Percentiles rank a stretch among this genome's conserved stretches.
Conservation (phyloP, 2,329 filamentous ascomycete genomes). For the Nothophoma quercina region DNA sequence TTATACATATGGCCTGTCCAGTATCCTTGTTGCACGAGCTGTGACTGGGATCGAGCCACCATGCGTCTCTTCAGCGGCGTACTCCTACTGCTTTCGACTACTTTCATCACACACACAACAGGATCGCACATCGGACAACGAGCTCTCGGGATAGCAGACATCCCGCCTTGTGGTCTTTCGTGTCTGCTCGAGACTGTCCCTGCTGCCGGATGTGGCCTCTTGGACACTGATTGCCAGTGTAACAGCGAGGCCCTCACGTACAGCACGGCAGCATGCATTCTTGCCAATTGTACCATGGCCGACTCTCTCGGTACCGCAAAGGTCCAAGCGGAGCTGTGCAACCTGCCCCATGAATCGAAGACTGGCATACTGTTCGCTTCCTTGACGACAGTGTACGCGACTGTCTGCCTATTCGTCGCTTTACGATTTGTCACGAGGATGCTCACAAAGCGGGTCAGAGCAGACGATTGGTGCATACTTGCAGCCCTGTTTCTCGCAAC, state of each 20-base stretch:
- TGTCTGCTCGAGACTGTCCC: conserved; percentile 20
- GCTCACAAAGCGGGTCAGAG: conserved; percentile 21
- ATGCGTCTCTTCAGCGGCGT: not conserved
- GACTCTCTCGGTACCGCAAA: conserved; percentile 28
- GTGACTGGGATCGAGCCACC: not conserved
- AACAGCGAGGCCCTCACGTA: conserved; percentile 16
- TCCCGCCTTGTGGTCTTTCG: conserved; percentile 11
- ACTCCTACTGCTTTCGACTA: not conserved
- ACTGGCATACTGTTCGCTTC: conserved; percentile 15
- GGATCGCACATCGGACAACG: not conserved
- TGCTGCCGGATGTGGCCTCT: conserved; percentile 18
- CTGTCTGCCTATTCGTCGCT: conserved; percentile 22
- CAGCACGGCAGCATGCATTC: conserved; percentile 24
- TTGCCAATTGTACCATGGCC: conserved; percentile 31
- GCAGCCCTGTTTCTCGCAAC: conserved; percentile 24
- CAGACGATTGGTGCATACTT: conserved; percentile 32
- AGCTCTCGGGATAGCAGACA: conserved; percentile 5
- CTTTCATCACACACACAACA: not conserved
- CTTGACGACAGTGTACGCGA: conserved; percentile 21
- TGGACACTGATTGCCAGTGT: conserved; percentile 27
- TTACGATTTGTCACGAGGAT: conserved; percentile 25
- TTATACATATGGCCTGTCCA: not conserved
- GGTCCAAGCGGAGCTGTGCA: conserved; percentile 32
- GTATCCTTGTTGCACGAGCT: not conserved
- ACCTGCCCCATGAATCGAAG: conserved; percentile 25